These are phyloP conservation scores for Mucor ambiguus DNA, from an alignment of 371 early-diverging fungal species.

Conservation along the genomic window DNA sequence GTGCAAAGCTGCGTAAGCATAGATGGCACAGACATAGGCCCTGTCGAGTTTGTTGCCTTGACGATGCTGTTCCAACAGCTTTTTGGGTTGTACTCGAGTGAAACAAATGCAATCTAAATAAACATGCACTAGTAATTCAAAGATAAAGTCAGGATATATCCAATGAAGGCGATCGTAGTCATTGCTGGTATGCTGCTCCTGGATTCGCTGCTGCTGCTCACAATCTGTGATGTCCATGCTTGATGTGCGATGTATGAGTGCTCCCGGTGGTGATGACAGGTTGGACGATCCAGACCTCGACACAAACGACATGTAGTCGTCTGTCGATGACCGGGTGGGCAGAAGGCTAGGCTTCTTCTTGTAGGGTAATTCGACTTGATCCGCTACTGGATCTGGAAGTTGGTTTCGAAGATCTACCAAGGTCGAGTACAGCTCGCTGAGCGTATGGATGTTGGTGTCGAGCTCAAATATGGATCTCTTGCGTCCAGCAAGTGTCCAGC, in stretches of 20 bases:
- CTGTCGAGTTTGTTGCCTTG: constrained; percentile 12
- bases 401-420: constrained; percentile 30
- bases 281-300: not conserved
- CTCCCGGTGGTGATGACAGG: not conserved
- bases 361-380: not conserved
- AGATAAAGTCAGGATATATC: constrained; percentile 22
- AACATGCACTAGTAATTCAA: constrained; percentile 11
- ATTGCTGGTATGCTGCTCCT: not conserved
- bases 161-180: not conserved
- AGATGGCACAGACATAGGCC: constrained; percentile 30
- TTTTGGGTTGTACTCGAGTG: not conserved
- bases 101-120: not conserved
- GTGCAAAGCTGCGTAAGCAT: constrained; percentile 34
- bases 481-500: constrained; percentile 27
- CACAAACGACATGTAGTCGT: not conserved
- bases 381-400: constrained; percentile 11
- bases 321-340: not conserved
- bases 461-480: constrained; percentile 33
- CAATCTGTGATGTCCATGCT: not conserved
- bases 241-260: not conserved
- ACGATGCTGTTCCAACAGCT: not conserved
- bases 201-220: not conserved
- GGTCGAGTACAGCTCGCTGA: constrained; percentile 32
- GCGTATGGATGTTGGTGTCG: constrained; percentile 41
- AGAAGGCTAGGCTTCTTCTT: not conserved